phyloP scores from a whole-genome alignment of 345 rosid species.

The Ailanthus altissimus region DNA sequence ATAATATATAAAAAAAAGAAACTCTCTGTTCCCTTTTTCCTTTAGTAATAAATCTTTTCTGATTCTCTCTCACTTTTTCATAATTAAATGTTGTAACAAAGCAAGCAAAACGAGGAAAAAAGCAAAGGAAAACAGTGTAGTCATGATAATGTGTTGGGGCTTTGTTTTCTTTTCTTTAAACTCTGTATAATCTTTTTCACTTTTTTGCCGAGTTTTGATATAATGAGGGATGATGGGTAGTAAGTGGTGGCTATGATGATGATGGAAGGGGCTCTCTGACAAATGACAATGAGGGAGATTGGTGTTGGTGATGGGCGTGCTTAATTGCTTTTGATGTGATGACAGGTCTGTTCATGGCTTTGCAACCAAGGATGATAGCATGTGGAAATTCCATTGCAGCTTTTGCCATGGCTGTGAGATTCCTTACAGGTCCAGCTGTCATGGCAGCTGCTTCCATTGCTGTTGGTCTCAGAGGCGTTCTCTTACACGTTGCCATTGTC shows the following conservation, averaged over 20 bases:
- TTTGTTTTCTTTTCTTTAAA: constrained; percentile 5
- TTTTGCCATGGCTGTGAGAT: constrained; percentile 93
- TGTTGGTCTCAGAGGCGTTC: constrained; percentile 84
- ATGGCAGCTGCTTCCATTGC: constrained; percentile 95
- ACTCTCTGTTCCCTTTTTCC: background rate
- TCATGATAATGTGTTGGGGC: constrained; percentile 34
- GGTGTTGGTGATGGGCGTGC: constrained; percentile 31
- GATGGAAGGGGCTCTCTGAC: constrained; percentile 15
- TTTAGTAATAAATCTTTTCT: constrained; percentile 13
- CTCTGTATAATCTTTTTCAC: background rate
- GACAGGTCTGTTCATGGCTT: constrained; percentile 98
- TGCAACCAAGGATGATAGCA: constrained; percentile 98
- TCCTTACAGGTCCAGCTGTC: constrained; percentile 96
- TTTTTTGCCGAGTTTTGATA: constrained; percentile 23
- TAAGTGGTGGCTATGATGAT: constrained; percentile 31
- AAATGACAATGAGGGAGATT: constrained; percentile 11
- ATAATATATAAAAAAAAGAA: constrained; percentile 10
- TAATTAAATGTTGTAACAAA: constrained; percentile 39
- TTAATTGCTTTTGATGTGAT: constrained; percentile 22
- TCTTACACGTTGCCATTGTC: constrained; percentile 89
- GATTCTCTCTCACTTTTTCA: constrained; percentile 30
- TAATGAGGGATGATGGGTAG: constrained; percentile 23
- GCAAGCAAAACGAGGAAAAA: constrained; percentile 26
- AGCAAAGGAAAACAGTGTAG: constrained; percentile 31
- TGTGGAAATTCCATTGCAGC: constrained; percentile 93